Percentiles rank a stretch among this genome's conserved stretches.
Conservation (phyloP, 2,329 filamentous ascomycete species). For the Talaromyces pinophilus region DNA sequence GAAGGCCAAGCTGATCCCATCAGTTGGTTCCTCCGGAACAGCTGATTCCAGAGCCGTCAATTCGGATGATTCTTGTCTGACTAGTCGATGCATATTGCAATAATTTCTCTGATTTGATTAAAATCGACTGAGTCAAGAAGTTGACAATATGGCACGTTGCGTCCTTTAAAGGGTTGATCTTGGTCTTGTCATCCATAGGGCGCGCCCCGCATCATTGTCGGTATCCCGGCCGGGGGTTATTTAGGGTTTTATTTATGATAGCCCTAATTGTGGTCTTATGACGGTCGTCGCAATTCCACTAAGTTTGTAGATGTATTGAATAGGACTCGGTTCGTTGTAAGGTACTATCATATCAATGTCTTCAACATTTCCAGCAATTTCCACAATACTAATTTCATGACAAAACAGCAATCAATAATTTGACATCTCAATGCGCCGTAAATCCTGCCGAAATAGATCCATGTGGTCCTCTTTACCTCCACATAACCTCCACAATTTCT, state of each 20-base stretch:
- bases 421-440: neutral
- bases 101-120: neutral
- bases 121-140: neutral
- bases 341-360: neutral
- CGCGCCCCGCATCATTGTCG: neutral
- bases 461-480: neutral
- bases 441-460: neutral
- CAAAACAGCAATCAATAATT: neutral
- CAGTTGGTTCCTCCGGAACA: neutral
- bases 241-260: neutral
- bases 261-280: neutral
- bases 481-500: neutral
- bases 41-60: neutral
- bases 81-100: neutral
- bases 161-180: neutral
- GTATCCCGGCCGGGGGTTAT: no score
- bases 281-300: neutral
- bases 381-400: neutral
- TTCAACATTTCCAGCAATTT: neutral
- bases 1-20: neutral
- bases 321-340: neutral
- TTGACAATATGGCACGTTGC: neutral
- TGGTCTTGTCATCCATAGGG: neutral
- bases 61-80: neutral
- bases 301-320: neutral